Evolutionary conservation across 306 rosid species (phyloP).

Genomic region (Hylodesmum podocarpum): DNA sequence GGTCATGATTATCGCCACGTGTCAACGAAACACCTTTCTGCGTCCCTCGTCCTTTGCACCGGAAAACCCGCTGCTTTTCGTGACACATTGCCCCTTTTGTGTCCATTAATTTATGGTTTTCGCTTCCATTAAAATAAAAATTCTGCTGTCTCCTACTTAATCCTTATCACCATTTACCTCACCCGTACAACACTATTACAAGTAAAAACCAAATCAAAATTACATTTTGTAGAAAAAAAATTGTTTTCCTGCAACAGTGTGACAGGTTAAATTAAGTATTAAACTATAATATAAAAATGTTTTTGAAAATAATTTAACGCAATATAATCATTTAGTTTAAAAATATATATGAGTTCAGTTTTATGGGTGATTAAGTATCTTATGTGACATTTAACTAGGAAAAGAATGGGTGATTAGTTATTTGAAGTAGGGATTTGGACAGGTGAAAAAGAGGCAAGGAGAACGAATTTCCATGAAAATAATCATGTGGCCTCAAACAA

Average conservation of each 20-base stretch:
- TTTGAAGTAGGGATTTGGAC: conserved; percentile 42
- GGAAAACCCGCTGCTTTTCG: conserved; percentile 98
- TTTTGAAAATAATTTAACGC: neutral
- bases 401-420: neutral
- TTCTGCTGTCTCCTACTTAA: conserved; percentile 1
- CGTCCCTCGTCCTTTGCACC: conserved; percentile 66
- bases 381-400: neutral
- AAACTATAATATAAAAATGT: neutral
- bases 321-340: neutral
- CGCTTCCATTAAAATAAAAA: conserved; percentile 9
- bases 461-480: conserved; percentile 39
- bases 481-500: conserved; percentile 40
- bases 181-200: no score
- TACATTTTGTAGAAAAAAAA: neutral
- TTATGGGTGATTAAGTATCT: neutral
- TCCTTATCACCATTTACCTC: neutral
- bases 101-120: conserved; percentile 6
- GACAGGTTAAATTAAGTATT: neutral
- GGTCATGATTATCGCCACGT: conserved; percentile 30
- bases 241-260: neutral
- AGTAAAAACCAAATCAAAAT: no score
- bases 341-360: neutral
- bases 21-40: conserved; percentile 48
- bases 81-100: conserved; percentile 53
- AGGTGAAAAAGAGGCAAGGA: conserved; percentile 48